Base-by-base conservation (phyloP, 1,139 yeast genomes). In the Lodderomyces jiufengensis region DNA sequence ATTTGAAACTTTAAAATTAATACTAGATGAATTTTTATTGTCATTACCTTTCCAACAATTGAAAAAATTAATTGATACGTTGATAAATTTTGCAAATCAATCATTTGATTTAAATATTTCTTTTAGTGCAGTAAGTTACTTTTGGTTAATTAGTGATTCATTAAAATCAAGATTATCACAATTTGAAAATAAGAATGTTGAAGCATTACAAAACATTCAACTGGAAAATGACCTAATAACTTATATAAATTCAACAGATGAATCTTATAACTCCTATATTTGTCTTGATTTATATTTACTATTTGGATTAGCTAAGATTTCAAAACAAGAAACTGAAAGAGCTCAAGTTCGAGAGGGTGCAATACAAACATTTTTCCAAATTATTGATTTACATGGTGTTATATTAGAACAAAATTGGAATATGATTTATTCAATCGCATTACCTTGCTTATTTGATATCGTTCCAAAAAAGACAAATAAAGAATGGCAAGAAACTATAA, bases 341-440 rank as follows among this genome's bases (percentile, higher is more conserved):
- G 76, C 83, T 1, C 95, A 87, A 48, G 95, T 90, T 1, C 70
- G 95, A 45, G 87, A 87, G 51, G 96, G 96, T 2, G 80, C 96
- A 0, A 75, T 87, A 21, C 95, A 87, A 52, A 90, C 95, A 0
- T 78, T 88, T 47, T 86, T 86, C 58, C 79, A 90, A 47, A 82
- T 90, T 28, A 70, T 88, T 41, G 95, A 87, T 37, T 79, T 90
- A 1, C 92, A 85, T 55, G 87, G 92, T 0, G 52, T 61, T 9
- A 63, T 66, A 24, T 63, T 82, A 27, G 46, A 53, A 10, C 70
- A 78, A 1, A 62, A 74, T 2, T 82, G 88, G 87, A 55, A 64
- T 16, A 49, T 73, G 18, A 66, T 82, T 2, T 80, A 76, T 50
- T 54, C 57, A 13, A 62, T 76, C 31, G 83, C 78, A 2, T 62